phyloP scores from a whole-genome alignment of 2,329 filamentous ascomycete species.

The Lasiodiplodia hormozganensis region DNA sequence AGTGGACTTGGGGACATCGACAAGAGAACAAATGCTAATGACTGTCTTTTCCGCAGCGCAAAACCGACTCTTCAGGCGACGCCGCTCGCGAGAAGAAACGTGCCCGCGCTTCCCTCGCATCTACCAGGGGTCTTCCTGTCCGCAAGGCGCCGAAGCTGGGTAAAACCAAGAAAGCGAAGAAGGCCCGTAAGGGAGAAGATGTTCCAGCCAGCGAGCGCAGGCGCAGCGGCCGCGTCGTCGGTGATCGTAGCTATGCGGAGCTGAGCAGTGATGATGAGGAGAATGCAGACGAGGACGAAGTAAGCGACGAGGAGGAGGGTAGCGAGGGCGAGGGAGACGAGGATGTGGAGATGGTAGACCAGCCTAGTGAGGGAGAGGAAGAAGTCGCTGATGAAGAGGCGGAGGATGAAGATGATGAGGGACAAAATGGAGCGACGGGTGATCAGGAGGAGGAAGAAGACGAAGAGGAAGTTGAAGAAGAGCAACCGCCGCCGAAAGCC shows the following conservation, averaged over 20 bases:
- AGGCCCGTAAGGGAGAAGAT: constrained; percentile 36
- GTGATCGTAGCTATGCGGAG: constrained; percentile 54
- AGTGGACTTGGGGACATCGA: neutral
- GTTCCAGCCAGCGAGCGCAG: constrained; percentile 50
- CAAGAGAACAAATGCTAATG: constrained; percentile 35
- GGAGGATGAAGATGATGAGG: too few relatives aligned
- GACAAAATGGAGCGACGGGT: neutral
- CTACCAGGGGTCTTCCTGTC: constrained; percentile 40
- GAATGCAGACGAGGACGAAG: constrained; percentile 33
- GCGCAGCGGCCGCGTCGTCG: constrained; percentile 50
- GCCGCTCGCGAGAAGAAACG: constrained; percentile 44
- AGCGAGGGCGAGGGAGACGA: constrained; percentile 38
- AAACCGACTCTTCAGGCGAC: constrained; percentile 35
- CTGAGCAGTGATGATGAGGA: constrained; percentile 41
- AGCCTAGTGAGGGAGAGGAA: constrained; percentile 30
- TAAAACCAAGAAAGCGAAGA: constrained; percentile 49
- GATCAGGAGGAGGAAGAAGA: constrained; percentile 28
- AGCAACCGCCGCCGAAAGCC: constrained; percentile 29
- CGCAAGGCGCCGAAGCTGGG: constrained; percentile 40
- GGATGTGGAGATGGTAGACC: constrained; percentile 37
- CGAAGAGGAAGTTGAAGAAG: constrained; percentile 39
- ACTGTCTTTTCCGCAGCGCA: constrained; percentile 30
- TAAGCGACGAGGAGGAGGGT: constrained; percentile 35
- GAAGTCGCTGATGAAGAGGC: too few relatives aligned
- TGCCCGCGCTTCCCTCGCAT: constrained; percentile 36